Evolutionary conservation across 2,329 filamentous ascomycete genomes (phyloP), one percentile per base, ranked within the genome.

Genomic region (Penicillium sp.): DNA sequence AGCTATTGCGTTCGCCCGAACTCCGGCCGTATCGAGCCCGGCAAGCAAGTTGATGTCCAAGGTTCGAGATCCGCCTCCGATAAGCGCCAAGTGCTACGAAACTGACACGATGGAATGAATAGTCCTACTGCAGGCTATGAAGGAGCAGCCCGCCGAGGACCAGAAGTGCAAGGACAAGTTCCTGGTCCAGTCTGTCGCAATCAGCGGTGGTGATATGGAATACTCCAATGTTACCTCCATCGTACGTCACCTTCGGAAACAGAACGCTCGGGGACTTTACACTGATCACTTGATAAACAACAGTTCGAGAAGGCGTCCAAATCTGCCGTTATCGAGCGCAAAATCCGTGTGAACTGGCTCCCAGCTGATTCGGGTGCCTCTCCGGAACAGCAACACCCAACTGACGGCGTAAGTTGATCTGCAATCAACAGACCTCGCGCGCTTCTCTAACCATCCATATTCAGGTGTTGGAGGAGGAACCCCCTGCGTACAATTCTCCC

Each of bases 1-100:
- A 97, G 94, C 84, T 99, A 99, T 82, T 98, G 95, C 78, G 94
- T 98, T 61, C 89, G 95, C 72, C 94, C 95, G 59, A 98, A 99
- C 83, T 97, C 93, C 55, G 95, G 95, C 72, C 91, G 93, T 76
- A 95, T 99, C 77, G 93, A 97, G 76, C 89, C 93, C 42, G 92
- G 93, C 70, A 87, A 90, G 77, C 86, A 91, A 77, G 93, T 99
- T 68, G 93, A 97, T 78, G 94, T 99, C 66, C 89, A 93, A 77
- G 93, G 93, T 97, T 83, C 70, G 72, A 25, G 43, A 52, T 51
- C 35, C 43, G 33, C 45, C 57, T 40, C 19, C 43, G 19, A 37
- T 42, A 48, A 42, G 46, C 42, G 30, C 30, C 57, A 40, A 45
- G 52, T 33, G 26, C 46, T 51, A 19, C 16, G 22, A 5, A 46